Percentiles rank a stretch among this genome's conserved stretches.
These are phyloP conservation scores for Talaromyces islandicus DNA, from an alignment of 2,329 filamentous ascomycete genomes.

Conservation along the genomic window DNA sequence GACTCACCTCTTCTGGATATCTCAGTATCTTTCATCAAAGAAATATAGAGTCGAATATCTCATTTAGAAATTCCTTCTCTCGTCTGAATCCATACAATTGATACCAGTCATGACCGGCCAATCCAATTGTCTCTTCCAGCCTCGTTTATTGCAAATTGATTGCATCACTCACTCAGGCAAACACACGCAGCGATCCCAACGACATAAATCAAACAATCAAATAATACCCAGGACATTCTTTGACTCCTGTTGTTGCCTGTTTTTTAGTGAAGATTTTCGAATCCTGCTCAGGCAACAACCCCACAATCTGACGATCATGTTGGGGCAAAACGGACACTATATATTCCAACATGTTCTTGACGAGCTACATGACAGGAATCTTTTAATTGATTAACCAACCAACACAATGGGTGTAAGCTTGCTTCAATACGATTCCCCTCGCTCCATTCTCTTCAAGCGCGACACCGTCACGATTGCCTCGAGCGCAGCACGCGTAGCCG, in stretches of 20 bases:
- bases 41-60: no score
- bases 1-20: not conserved
- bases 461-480: not conserved
- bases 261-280: not conserved
- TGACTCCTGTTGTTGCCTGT: not conserved
- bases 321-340: not conserved
- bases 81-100: not conserved
- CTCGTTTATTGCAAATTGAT: not conserved
- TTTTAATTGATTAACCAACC: not conserved
- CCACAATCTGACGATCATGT: not conserved
- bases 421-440: not conserved
- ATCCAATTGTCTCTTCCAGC: not conserved
- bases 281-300: not conserved
- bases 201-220: not conserved
- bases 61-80: no score
- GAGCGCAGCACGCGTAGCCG: not conserved
- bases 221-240: no score
- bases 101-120: not conserved
- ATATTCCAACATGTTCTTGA: no score
- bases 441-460: not conserved
- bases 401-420: not conserved
- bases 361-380: no score
- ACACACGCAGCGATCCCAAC: not conserved
- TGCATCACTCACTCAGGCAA: not conserved
- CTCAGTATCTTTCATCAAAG: not conserved